A percentile compares a stretch with the other conserved stretches of the same genome.
Evolutionary conservation across 164 flowering plant genomes (phyloP).

Genomic region (Vitis rotundifolia): DNA sequence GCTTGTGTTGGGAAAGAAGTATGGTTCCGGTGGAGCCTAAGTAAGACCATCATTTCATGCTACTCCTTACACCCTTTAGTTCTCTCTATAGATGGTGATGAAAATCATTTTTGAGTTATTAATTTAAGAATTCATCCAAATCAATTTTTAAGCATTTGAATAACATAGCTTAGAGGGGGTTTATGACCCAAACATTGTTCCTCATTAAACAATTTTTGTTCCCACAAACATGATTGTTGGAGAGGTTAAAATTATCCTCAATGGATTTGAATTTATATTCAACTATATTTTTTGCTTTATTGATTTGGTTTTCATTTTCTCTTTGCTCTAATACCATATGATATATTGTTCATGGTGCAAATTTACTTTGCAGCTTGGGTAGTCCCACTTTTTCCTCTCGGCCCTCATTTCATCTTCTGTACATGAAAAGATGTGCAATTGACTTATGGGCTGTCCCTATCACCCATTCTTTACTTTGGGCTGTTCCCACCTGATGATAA

Average conservation of each 20-base stretch:
- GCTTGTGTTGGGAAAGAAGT: constrained; percentile 69
- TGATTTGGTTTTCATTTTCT: neutral
- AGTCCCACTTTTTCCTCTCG: too few species aligned
- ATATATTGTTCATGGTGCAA: too few species aligned
- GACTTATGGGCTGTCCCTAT: too few species aligned
- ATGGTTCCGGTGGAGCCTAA: constrained; percentile 63
- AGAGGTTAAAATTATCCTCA: neutral
- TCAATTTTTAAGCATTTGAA: constrained; percentile 15
- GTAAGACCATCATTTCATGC: neutral
- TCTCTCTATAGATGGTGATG: constrained; percentile 44
- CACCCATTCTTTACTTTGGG: too few species aligned
- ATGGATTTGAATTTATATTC: neutral
- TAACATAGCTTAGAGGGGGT: constrained; percentile 24
- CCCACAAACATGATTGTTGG: neutral
- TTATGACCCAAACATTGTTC: constrained; percentile 10
- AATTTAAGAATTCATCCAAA: neutral
- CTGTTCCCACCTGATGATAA: too few species aligned
- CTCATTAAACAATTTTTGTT: constrained; percentile 1
- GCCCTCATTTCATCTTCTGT: too few species aligned
- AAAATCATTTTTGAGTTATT: constrained; percentile 27
- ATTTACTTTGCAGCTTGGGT: too few species aligned
- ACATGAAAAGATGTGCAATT: too few species aligned
- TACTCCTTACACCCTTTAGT: neutral
- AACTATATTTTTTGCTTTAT: neutral
- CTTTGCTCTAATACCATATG: too few species aligned